These are phyloP conservation scores for Tulasnella sp. DNA, from an alignment of 768 basidiomycete species.

Conservation along the genomic window DNA sequence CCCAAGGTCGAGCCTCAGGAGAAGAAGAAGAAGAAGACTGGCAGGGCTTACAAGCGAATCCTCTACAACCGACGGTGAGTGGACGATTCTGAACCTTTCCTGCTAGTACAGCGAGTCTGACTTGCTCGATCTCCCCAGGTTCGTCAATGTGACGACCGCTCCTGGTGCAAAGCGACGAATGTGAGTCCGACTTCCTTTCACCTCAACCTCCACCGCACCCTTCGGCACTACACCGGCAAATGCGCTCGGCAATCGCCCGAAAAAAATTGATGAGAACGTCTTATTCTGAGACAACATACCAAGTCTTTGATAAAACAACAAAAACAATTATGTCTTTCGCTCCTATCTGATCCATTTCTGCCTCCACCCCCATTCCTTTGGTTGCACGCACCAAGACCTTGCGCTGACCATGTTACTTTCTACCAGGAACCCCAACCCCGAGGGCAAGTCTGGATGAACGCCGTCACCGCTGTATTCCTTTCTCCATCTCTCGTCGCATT, in stretches of 20 bases:
- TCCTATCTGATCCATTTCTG: conserved; percentile 80
- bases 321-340: conserved; percentile 94
- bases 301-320: conserved; percentile 76
- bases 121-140: conserved; percentile 43
- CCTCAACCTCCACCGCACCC: not conserved
- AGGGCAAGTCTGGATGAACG: conserved; percentile 34
- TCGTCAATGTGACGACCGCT: conserved; percentile 88
- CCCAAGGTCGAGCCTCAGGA: too few species aligned
- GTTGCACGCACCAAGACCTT: conserved; percentile 2
- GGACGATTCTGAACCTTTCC: not conserved
- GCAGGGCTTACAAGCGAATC: too few species aligned
- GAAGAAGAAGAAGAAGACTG: too few species aligned
- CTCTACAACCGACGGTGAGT: too few species aligned
- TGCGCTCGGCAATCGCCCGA: not conserved
- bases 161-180: conserved; percentile 93
- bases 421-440: conserved; percentile 60
- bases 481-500: conserved; percentile 2
- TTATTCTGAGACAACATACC: conserved; percentile 91
- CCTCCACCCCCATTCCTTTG: conserved; percentile 28
- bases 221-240: not conserved
- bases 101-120: not conserved
- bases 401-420: conserved; percentile 31
- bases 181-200: conserved; percentile 53
- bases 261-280: conserved; percentile 55
- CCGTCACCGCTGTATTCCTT: not conserved